These are phyloP conservation scores for Ogataea glucozyma DNA, from an alignment of 805 yeast species.

Conservation along the genomic window DNA sequence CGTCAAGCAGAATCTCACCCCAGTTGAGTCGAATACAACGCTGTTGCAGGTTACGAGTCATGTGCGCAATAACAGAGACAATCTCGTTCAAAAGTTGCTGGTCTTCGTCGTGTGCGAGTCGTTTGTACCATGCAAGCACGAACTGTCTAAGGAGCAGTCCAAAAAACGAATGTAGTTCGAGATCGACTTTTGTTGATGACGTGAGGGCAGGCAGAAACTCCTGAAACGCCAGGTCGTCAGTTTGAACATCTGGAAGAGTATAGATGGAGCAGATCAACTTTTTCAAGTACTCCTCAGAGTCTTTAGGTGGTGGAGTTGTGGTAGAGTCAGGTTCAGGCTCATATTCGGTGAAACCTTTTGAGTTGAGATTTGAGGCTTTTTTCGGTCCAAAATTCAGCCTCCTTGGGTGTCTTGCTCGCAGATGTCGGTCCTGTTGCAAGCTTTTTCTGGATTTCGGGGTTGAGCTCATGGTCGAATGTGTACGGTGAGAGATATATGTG, in stretches of 20 bases:
- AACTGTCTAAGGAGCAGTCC: constrained; percentile 50
- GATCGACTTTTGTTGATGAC: constrained; percentile 41
- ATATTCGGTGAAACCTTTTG: too few species aligned
- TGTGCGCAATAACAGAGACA: constrained; percentile 39
- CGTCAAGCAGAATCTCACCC: constrained; percentile 43
- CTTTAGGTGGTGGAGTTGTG: constrained; percentile 9
- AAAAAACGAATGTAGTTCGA: constrained; percentile 46
- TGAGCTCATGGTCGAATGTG: background rate
- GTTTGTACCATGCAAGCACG: constrained; percentile 46
- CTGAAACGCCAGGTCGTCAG: constrained; percentile 10
- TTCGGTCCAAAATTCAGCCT: background rate
- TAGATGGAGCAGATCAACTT: constrained; percentile 22
- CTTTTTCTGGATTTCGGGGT: background rate
- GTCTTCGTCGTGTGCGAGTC: constrained; percentile 39
- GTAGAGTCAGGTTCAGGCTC: background rate
- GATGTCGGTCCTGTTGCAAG: constrained; percentile 1
- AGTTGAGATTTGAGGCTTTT: too few species aligned
- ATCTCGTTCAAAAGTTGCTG: constrained; percentile 44
- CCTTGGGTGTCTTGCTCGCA: constrained; percentile 4
- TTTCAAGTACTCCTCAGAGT: constrained; percentile 30
- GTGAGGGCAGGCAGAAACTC: constrained; percentile 41
- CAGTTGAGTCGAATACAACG: constrained; percentile 36
- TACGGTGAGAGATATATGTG: background rate
- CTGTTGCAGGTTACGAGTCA: constrained; percentile 41
- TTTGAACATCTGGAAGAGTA: constrained; percentile 6